Conservation (phyloP, 2,329 filamentous ascomycete species). For the Xylaria sp. region DNA sequence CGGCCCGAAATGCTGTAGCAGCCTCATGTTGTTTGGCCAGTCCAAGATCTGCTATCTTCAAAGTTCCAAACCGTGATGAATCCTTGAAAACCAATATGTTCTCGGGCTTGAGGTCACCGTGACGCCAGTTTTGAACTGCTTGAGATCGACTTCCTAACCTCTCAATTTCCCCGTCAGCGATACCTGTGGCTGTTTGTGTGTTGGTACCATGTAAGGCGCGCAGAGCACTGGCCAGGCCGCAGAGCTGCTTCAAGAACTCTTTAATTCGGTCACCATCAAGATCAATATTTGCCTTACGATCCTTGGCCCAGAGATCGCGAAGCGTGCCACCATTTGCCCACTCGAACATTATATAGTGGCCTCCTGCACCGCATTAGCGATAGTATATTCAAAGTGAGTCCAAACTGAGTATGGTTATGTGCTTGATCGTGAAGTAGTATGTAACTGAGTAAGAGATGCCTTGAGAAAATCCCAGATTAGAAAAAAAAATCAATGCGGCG, state of each 20-base stretch:
- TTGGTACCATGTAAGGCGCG: constrained; percentile 16
- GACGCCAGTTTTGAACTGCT: constrained; percentile 9
- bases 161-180: neutral
- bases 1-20: constrained; percentile 10
- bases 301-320: constrained; percentile 24
- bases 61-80: constrained; percentile 4
- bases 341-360: constrained; percentile 29
- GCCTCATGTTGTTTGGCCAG: constrained; percentile 25
- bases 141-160: neutral
- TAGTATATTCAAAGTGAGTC: no score
- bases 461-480: no score
- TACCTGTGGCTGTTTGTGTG: constrained; percentile 1
- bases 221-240: constrained; percentile 15
- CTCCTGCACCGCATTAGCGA: neutral
- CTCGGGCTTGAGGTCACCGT: constrained; percentile 32
- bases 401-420: no score
- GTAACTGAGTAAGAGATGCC: no score
- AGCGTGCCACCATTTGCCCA: constrained; percentile 33
- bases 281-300: neutral
- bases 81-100: constrained; percentile 30
- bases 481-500: neutral
- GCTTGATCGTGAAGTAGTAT: no score
- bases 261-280: neutral
- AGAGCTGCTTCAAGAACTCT: constrained; percentile 15
- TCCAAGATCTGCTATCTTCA: constrained; percentile 30